Base-by-base conservation (phyloP, 1,284 basidiomycete species). In the Limonomyces culmigenus region DNA sequence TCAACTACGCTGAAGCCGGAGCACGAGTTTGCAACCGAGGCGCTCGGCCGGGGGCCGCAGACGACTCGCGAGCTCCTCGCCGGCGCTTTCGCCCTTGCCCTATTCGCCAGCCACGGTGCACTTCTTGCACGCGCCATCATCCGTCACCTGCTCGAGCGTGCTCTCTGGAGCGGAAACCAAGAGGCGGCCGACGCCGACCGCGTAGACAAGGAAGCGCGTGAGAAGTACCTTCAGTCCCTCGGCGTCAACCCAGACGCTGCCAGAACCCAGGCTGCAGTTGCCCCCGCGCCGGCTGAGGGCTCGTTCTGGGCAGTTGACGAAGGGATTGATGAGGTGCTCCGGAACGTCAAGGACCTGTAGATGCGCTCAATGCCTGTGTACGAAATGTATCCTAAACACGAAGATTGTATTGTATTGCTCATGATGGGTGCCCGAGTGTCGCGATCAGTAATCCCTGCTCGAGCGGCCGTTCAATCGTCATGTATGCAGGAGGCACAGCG, bases 61-160 rank as follows among this genome's bases (percentile, higher is more conserved):
- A 64, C 63, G n/a, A 66, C 63, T 33, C 48, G 60, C 43, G 58
- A 71, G 41, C 50, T 81, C 14, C 53, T 91, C 11, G 46, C 74
- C 36, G 73, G 72, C 14, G 75, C 87, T 17, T 56, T 78, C 16
- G 58, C 91, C 21, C 62, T 88, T 29, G 79, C 86, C 1, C 64
- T 93, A 31, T 64, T 70, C 3, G 77, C 86, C 11, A 79, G 74
- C 29, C 89, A 93, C 53, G 76, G 67, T n/a, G 89, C 76, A 55
- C 59, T 88, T 41, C 43, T 86, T 20, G 50, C 83, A 33, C 66
- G 75, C 4, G 61, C 59, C 14, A 41, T 70, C n/a, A 68, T 88
- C 37, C 59, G 74, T 14, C 77, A 75, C 43, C 43, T 85, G 17
- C 60, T 85, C n/a, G 79, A 85, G 55, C 64, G 71, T 42, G 51